These are phyloP conservation scores for Trichoderma sp. DNA, from an alignment of 2,329 filamentous ascomycete species.

Conservation along the genomic window DNA sequence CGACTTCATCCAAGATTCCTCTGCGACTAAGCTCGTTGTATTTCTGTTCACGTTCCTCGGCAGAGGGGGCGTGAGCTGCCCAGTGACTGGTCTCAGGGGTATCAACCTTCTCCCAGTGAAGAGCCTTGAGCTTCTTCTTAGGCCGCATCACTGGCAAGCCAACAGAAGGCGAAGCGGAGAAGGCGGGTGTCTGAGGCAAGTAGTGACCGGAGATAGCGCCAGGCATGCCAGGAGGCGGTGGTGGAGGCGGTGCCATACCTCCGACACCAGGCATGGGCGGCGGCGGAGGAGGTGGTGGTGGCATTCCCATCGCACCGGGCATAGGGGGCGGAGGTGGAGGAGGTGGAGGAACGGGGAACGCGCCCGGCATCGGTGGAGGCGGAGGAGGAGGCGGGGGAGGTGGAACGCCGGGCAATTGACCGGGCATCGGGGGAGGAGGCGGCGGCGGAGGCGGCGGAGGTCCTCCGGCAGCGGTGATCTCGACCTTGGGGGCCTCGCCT, in stretches of 20 bases:
- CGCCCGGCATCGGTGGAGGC: constrained; percentile 37
- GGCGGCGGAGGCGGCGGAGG: constrained; percentile 40
- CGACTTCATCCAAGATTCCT: constrained; percentile 95
- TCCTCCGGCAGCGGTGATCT: constrained; percentile 49
- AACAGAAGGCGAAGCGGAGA: constrained; percentile 54
- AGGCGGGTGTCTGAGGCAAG: constrained; percentile 62
- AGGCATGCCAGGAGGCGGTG: constrained; percentile 64
- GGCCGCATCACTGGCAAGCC: constrained; percentile 79
- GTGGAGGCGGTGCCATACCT: constrained; percentile 43
- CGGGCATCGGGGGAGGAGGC: constrained; percentile 37
- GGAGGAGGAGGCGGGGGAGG: constrained; percentile 40
- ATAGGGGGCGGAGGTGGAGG: constrained; percentile 44
- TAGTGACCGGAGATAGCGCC: constrained; percentile 74
- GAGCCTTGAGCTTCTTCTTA: constrained; percentile 98
- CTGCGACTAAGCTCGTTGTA: constrained; percentile 90
- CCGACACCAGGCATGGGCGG: constrained; percentile 44
- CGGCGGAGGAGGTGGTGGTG: constrained; percentile 30
- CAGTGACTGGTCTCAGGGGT: constrained; percentile 87
- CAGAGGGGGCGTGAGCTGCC: constrained; percentile 82
- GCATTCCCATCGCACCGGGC: constrained; percentile 41
- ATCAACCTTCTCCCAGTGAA: constrained; percentile 99
- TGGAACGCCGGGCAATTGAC: constrained; percentile 30
- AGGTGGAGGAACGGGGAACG: constrained; percentile 45
- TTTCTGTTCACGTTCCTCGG: constrained; percentile 88
- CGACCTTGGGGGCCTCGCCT: constrained; percentile 56